Percentiles rank a stretch among this genome's conserved stretches.
phyloP scores from a whole-genome alignment of 2,329 filamentous ascomycete species.

The Arthrinium puccinioides region DNA sequence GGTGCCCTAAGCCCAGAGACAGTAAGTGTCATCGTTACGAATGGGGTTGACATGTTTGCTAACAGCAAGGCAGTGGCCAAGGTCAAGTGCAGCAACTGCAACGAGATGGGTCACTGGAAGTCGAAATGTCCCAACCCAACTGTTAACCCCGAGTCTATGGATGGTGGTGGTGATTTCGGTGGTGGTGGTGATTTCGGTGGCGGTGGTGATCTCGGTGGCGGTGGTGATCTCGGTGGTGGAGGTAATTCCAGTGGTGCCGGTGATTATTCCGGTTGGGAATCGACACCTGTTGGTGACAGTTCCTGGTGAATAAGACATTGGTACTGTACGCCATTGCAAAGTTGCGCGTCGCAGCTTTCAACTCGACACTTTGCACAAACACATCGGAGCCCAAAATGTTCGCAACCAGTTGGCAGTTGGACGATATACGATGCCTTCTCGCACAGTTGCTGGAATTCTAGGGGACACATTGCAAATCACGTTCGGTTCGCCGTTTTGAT shows the following conservation, averaged over 20 bases:
- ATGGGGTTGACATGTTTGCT: background rate
- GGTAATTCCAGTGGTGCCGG: background rate
- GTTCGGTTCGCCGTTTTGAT: no score
- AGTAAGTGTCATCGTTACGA: constrained; percentile 35
- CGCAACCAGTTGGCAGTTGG: no score
- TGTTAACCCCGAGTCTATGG: constrained; percentile 12
- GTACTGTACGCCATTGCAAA: no score
- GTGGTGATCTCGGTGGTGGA: constrained; percentile 5
- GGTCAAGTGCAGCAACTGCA: constrained; percentile 53
- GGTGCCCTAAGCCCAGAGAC: constrained; percentile 49
- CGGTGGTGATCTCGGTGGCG: constrained; percentile 5
- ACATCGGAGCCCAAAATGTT: no score
- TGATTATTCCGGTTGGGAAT: no score
- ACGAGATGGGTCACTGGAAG: constrained; percentile 37
- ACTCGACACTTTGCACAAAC: no score
- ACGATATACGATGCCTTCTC: no score
- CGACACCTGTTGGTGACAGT: no score
- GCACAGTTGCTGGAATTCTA: no score
- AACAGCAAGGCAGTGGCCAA: constrained; percentile 31
- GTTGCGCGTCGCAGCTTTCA: no score
- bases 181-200: constrained; percentile 6
- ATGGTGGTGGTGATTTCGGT: constrained; percentile 3
- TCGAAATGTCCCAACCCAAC: constrained; percentile 27
- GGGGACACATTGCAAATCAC: no score
- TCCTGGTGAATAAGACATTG: no score